Conservation (phyloP, 2,329 filamentous ascomycete species). For the Aspergillus ibericus region DNA sequence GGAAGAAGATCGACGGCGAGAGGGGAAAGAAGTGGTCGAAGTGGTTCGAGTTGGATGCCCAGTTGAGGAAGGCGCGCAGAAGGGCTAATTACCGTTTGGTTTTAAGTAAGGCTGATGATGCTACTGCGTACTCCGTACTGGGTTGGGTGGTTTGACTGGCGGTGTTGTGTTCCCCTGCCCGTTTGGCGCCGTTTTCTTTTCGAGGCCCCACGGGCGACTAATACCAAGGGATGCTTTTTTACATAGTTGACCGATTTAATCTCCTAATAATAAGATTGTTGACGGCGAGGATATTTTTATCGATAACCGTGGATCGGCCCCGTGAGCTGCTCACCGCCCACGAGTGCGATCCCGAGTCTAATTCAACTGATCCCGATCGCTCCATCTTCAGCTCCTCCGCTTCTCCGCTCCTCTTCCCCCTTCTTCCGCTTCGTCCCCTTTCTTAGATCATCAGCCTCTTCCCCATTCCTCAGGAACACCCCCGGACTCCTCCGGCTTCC, state of each 20-base stretch:
- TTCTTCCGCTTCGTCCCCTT: no score
- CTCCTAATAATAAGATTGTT: neutral
- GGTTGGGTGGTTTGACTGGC: no score
- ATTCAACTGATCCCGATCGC: constrained; percentile 5
- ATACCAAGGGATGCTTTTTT: no score
- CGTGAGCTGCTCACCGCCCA: constrained; percentile 16
- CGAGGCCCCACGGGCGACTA: no score
- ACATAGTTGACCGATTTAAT: neutral
- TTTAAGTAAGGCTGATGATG: no score
- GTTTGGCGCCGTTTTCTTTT: no score
- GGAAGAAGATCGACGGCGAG: neutral
- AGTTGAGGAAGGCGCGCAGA: no score
- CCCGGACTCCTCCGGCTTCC: neutral
- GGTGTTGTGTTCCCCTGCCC: no score
- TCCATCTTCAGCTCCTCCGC: neutral
- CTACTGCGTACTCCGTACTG: no score
- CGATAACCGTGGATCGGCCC: constrained; percentile 8
- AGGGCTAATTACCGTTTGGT: no score
- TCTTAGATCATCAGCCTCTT: neutral
- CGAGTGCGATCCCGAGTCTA: constrained; percentile 14
- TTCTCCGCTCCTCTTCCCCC: neutral
- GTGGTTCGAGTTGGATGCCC: no score
- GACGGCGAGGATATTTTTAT: neutral
- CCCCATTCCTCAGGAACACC: neutral
- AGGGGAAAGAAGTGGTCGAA: neutral